Evolutionary conservation across 371 early-diverging fungal genomes (phyloP), one percentile per base, ranked within the genome.

Genomic region (Mortierella sp.): DNA sequence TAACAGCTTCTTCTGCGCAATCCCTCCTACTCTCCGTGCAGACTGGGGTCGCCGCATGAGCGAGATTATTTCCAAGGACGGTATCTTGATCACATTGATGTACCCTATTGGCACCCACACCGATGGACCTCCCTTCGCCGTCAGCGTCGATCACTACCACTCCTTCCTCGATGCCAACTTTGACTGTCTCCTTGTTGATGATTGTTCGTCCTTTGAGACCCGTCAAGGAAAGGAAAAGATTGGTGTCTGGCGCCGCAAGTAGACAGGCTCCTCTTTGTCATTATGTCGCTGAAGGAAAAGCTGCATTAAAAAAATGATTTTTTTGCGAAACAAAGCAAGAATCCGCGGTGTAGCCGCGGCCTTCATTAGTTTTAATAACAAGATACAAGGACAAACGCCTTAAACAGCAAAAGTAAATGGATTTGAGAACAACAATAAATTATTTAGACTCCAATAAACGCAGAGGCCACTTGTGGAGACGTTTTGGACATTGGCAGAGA

Each of bases 51-150:
- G 69, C 3, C 90, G 93, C 48, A 95, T 95, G 87, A 91, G 91
- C 13, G 93, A 94, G 67, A 85, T 97, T 73, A 90, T 96, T 54
- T 61, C 83, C 37, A 91, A 92, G 40, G 97, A 93, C 28, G 97
- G 97, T 37, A 82, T 92, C n/a, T 88, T 98, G 76, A 91, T 98
- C 61, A 92, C 95, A 13, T 89, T 96, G 55, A 97, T 97, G 94
- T 97, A 82, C 75, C 98, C 98, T 26, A 59, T 96, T 34, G 88
- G 72, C 77, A 89, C 76, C 0, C 89, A 90, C 73, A 79, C 82
- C 26, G 89, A 88, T 71, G 94, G 95, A 0, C 96, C 96, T 24
- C 96, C 96, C 24, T 95, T 90, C 73, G 74, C 91, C 26, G 88
- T 95, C n/a, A 86, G 82, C 54, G 90, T 88, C 69, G 91, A 91